Evolutionary conservation across 768 basidiomycete genomes (phyloP).

Genomic region (Baorangia bicolor): DNA sequence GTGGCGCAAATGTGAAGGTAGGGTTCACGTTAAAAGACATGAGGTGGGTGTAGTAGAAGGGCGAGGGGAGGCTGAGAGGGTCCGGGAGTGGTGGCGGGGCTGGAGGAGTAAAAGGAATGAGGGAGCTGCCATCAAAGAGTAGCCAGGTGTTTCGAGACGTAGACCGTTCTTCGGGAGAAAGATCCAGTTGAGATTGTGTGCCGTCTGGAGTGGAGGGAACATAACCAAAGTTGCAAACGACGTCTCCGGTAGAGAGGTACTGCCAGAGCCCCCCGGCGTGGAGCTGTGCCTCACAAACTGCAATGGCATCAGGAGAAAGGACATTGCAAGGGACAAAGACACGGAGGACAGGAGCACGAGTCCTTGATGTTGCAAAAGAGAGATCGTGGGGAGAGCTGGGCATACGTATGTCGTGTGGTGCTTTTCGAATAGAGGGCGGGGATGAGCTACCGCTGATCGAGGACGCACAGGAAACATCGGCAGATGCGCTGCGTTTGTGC

Average conservation of each 20-base stretch:
- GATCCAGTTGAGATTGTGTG: conserved; percentile 23
- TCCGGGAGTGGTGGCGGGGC: conserved; percentile 49
- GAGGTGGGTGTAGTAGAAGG: conserved; percentile 76
- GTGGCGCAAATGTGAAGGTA: conserved; percentile 28
- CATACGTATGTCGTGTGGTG: conserved; percentile 9
- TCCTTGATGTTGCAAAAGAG: conserved; percentile 53
- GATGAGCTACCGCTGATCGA: conserved; percentile 25
- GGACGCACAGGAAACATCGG: conserved; percentile 47
- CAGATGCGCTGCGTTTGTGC: conserved; percentile 43
- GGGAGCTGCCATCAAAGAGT: conserved; percentile 63
- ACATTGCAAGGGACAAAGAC: conserved; percentile 71
- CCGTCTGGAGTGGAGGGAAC: conserved; percentile 47
- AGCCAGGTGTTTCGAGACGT: conserved; percentile 55
- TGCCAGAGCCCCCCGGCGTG: conserved; percentile 67
- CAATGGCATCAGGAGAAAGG: conserved; percentile 45
- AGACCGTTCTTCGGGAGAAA: conserved; percentile 18
- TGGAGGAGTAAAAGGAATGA: conserved; percentile 63
- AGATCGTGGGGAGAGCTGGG: conserved; percentile 59
- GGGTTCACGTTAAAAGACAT: conserved; percentile 36
- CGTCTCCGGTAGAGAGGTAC: conserved; percentile 73
- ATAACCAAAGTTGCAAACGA: conserved; percentile 80
- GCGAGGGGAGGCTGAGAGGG: conserved; percentile 65
- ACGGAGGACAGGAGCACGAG: conserved; percentile 70
- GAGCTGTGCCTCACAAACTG: conserved; percentile 67
- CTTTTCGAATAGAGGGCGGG: conserved; percentile 20